phyloP scores from a whole-genome alignment of 2,329 filamentous ascomycete species.

The Grosmannia serpens region DNA sequence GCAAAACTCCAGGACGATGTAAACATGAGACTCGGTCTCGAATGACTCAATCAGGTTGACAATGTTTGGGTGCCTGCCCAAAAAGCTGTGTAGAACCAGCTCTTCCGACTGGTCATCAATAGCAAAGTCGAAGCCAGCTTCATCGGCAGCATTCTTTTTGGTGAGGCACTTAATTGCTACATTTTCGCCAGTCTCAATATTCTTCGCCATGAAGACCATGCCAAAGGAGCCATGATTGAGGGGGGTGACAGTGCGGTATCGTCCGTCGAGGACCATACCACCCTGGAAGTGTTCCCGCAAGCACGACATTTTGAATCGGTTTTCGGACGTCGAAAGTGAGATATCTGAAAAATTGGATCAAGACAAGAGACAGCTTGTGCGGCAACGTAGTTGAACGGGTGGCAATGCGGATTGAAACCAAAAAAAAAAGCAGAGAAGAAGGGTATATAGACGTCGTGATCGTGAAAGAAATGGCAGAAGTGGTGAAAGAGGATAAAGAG shows the following conservation, averaged over 20 bases:
- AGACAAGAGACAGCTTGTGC: constrained; percentile 12
- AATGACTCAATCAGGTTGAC: constrained; percentile 88
- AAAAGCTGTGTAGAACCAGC: constrained; percentile 64
- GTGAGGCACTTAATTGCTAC: constrained; percentile 96
- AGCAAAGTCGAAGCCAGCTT: constrained; percentile 51
- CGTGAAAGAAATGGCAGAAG: constrained; percentile 6
- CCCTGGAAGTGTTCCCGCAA: constrained; percentile 70
- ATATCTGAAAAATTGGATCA: constrained; percentile 1
- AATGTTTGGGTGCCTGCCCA: constrained; percentile 77
- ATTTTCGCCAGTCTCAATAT: constrained; percentile 61
- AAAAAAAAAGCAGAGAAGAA: constrained; percentile 14
- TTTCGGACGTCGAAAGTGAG: neutral
- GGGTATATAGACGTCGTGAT: constrained; percentile 17
- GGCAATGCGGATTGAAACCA: constrained; percentile 1
- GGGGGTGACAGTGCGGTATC: constrained; percentile 82
- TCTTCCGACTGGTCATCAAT: constrained; percentile 78
- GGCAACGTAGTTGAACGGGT: constrained; percentile 8
- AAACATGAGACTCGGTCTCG: constrained; percentile 81
- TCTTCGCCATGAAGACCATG: constrained; percentile 91
- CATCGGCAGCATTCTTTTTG: constrained; percentile 58
- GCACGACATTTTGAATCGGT: constrained; percentile 55
- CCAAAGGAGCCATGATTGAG: constrained; percentile 98
- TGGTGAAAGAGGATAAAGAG: constrained; percentile 4
- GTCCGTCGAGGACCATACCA: constrained; percentile 73
- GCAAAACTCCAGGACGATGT: constrained; percentile 91